Conservation (phyloP, 805 yeast species). For the Maudiozyma turicensis region DNA sequence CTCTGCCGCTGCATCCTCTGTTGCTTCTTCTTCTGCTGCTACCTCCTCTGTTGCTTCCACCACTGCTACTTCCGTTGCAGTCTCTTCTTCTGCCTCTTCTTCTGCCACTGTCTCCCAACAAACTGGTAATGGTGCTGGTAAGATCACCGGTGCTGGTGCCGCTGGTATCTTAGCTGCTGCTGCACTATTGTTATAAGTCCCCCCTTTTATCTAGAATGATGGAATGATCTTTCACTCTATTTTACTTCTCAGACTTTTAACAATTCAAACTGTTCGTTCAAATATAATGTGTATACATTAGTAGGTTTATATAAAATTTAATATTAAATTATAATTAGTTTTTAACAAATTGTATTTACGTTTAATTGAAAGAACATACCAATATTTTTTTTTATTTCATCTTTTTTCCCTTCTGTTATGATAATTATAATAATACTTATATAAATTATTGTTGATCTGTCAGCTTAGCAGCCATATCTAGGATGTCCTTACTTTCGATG, state of each 20-base stretch:
- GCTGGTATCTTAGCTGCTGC: slow-evolving; percentile 15
- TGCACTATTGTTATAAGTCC: slow-evolving; percentile 11
- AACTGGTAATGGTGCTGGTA: slow-evolving; percentile 16
- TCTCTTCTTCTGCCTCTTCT: slow-evolving; percentile 10
- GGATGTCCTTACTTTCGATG: slow-evolving; percentile 24
- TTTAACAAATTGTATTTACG: background rate
- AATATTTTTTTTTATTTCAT: background rate
- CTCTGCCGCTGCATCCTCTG: background rate
- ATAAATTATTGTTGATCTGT: background rate
- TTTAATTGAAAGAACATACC: background rate
- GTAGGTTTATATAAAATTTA: background rate
- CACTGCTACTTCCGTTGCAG: background rate
- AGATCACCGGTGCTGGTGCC: slow-evolving; percentile 14
- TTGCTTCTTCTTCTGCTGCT: background rate
- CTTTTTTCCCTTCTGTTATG: background rate
- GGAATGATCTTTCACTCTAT: background rate
- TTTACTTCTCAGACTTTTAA: background rate
- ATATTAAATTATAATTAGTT: background rate
- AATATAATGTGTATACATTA: no score
- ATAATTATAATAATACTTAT: background rate
- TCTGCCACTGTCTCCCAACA: slow-evolving; percentile 6
- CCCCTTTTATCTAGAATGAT: background rate
- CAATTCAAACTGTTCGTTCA: no score
- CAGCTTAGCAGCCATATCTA: slow-evolving; percentile 13
- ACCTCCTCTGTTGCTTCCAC: background rate